A percentile compares a stretch with the other conserved stretches of the same genome.
Conservation (phyloP, 2,329 filamentous ascomycete genomes). For the Ramularia endophylla region DNA sequence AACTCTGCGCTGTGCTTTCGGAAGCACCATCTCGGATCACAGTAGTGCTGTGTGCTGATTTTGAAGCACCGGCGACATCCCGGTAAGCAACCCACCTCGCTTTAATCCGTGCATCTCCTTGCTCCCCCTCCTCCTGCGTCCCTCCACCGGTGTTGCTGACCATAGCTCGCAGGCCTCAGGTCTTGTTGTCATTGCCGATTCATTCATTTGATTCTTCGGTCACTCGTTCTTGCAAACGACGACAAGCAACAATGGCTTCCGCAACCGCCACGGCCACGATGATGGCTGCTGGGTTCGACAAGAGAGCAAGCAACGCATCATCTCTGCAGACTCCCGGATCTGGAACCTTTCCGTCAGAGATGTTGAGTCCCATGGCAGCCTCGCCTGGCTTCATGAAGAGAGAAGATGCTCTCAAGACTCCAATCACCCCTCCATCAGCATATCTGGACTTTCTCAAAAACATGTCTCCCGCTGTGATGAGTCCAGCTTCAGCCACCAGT, state of each 20-base stretch:
- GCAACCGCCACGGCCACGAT: slow-evolving; percentile 29
- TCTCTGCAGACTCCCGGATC: slow-evolving; percentile 53
- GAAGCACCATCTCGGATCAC: slow-evolving; percentile 20
- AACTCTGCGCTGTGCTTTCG: slow-evolving; percentile 12
- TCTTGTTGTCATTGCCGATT: slow-evolving; percentile 22
- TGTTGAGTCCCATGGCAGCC: slow-evolving; percentile 60
- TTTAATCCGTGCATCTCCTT: slow-evolving; percentile 12
- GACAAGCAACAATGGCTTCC: slow-evolving; percentile 22
- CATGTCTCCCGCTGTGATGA: slow-evolving; percentile 64
- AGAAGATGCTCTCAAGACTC: slow-evolving; percentile 65
- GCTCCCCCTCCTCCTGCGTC: slow-evolving; percentile 10
- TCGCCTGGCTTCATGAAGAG: slow-evolving; percentile 61
- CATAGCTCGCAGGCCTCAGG: slow-evolving; percentile 19
- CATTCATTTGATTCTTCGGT: slow-evolving; percentile 29
- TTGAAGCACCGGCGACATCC: slow-evolving; percentile 18
- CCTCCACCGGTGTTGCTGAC: slow-evolving; percentile 21
- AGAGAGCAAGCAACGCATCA: slow-evolving; percentile 31
- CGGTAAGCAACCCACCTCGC: slow-evolving; percentile 19
- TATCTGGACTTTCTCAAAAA: slow-evolving; percentile 92
- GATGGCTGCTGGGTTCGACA: slow-evolving; percentile 33
- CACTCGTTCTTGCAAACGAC: slow-evolving; percentile 22
- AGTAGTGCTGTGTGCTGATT: slow-evolving; percentile 13
- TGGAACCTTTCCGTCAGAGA: slow-evolving; percentile 50
- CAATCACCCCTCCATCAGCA: slow-evolving; percentile 82
- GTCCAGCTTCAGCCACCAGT: slow-evolving; percentile 57